Evolutionary conservation across 192 early-diverging fungal species (phyloP).

Genomic region (Cetraspora pellucida): DNA sequence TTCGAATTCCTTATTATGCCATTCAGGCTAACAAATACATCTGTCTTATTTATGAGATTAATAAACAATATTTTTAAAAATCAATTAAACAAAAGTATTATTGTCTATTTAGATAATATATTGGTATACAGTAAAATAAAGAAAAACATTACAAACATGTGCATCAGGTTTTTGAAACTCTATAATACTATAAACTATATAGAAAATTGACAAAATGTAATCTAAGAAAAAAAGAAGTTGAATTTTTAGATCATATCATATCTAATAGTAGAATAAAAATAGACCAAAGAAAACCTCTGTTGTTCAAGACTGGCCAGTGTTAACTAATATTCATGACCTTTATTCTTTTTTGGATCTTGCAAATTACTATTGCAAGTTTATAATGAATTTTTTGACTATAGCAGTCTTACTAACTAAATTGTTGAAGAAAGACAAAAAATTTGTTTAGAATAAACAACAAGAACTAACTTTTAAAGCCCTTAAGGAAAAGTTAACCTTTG

Average conservation of each 20-base stretch:
- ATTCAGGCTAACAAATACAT: conserved; percentile 63
- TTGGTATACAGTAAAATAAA: conserved; percentile 36
- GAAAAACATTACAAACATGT: conserved; percentile 26
- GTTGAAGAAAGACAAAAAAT: conserved; percentile 33
- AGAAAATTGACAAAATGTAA: conserved; percentile 34
- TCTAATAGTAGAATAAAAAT: conserved; percentile 33
- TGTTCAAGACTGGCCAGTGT: conserved; percentile 37
- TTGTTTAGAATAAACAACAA: conserved; percentile 26
- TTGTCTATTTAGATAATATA: conserved; percentile 49
- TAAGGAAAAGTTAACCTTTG: conserved; percentile 31
- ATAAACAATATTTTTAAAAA: conserved; percentile 53
- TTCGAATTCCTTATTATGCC: conserved; percentile 64
- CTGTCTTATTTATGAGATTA: conserved; percentile 55
- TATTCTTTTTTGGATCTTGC: conserved; percentile 37
- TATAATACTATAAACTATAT: conserved; percentile 33
- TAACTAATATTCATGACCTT: conserved; percentile 25
- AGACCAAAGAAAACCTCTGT: conserved; percentile 34
- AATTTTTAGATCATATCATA: conserved; percentile 40
- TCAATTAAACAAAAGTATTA: conserved; percentile 38
- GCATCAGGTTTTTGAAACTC: conserved; percentile 15
- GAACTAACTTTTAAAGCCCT: conserved; percentile 36
- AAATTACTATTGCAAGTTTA: conserved; percentile 41
- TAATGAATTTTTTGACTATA: conserved; percentile 31
- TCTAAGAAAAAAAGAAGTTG: conserved; percentile 15
- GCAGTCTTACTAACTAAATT: conserved; percentile 31